Evolutionary conservation across 352 stramenopile genomes (phyloP).

Genomic region (Achlya hypogyna): DNA sequence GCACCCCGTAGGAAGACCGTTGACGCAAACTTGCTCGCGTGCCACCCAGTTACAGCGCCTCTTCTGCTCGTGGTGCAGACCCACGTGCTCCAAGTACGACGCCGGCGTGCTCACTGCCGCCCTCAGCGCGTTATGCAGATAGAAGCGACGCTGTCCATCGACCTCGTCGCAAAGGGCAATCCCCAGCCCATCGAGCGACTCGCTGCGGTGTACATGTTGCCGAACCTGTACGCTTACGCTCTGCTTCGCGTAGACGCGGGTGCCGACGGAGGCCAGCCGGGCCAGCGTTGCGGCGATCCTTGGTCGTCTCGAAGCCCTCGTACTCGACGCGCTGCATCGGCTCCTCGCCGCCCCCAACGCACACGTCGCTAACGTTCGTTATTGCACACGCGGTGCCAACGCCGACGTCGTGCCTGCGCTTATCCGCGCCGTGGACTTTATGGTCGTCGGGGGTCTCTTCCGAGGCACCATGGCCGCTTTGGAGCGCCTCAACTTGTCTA

Average conservation of each 20-base stretch:
- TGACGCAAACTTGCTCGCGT: not conserved
- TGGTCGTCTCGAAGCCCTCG: not conserved
- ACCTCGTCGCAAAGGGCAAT: not conserved
- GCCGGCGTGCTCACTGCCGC: not conserved
- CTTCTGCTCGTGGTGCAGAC: not conserved
- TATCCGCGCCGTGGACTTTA: conserved; percentile 3
- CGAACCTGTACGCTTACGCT: not conserved
- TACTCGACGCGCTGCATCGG: not conserved
- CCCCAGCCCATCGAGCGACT: not conserved
- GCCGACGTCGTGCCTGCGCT: not conserved
- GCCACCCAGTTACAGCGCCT: not conserved
- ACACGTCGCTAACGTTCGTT: not conserved
- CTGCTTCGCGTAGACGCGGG: not conserved
- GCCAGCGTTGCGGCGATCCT: not conserved
- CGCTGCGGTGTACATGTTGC: not conserved
- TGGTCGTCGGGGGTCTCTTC: not conserved
- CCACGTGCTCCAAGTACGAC: not conserved
- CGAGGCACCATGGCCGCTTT: not conserved
- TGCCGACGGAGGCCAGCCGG: not conserved
- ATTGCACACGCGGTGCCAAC: not conserved
- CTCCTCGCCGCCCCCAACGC: not conserved
- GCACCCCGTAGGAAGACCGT: not conserved
- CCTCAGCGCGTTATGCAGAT: too few relatives aligned
- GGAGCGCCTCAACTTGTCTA: not conserved
- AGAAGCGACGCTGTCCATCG: not conserved